Base-by-base conservation (phyloP, 768 basidiomycete genomes). In the Clathrus columnatus region DNA sequence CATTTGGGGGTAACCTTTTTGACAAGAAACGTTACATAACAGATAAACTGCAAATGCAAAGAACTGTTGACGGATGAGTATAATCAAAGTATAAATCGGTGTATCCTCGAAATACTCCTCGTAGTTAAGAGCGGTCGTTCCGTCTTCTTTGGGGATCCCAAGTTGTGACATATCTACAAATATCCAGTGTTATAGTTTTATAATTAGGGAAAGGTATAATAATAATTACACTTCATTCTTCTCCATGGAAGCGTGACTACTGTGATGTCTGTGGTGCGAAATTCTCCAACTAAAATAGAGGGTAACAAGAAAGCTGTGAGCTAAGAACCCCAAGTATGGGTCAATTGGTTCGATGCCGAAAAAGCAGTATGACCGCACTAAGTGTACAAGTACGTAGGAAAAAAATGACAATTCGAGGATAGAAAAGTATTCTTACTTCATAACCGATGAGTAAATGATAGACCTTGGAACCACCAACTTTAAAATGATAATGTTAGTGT, bases 161-260 rank as follows among this genome's bases (percentile, higher is more conserved):
- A 83, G 73, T 51, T 83, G n/a, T 81, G 69, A 2, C 81, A 82
- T 64, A 80, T 80, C 1, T 81, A 81, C 10, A 84, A 76, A 59
- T 83, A 84, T 7, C 60, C 48, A 8, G 10, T 14, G 28, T 54
- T 21, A 48, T 59, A 27, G 2, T 41, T 2, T 21, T 23, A 21
- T 20, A 4, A 48, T n/a, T 32, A 56, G 28, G 17, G 18, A 16
- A 43, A 48, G 23, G 18, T 54, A 75, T 72, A 46, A 83, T 84
- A 5, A 86, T 78, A n/a, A n/a, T 56, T 81, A 85, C 60, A 87
- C 87, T 65, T 89, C 85, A 62, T 91, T 87, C 17, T 82, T 71
- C 63, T 85, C 84, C 69, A 87, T 85, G 0, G 85, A 85, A 42
- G 79, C 79, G 54, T 85, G 84, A 60, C 83, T 82, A 63, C 79